Evolutionary conservation across 441 rosid species (phyloP).

Genomic region (Pelargonium fulgidum): DNA sequence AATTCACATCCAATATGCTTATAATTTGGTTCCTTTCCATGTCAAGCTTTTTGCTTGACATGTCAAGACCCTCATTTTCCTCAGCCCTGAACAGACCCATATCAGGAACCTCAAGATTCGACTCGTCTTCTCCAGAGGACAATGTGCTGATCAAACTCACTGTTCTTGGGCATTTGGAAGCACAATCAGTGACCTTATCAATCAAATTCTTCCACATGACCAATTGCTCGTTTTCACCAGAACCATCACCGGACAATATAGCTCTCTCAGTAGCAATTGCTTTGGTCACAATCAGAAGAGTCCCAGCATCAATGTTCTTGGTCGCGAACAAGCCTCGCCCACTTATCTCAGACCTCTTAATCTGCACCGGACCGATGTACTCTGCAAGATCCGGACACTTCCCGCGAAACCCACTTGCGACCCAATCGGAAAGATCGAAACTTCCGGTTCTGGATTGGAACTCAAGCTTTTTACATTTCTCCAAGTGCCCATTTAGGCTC

Average conservation of each 20-base stretch:
- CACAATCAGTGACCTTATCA: conserved; percentile 41
- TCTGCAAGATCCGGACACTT: conserved; percentile 70
- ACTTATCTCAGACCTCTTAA: conserved; percentile 53
- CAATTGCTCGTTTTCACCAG: conserved; percentile 49
- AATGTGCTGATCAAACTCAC: conserved; percentile 33
- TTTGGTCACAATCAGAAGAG: conserved; percentile 54
- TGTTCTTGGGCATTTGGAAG: conserved; percentile 41
- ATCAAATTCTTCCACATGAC: conserved; percentile 86
- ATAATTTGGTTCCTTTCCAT: conserved; percentile 32
- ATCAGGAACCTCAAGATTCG: conserved; percentile 47
- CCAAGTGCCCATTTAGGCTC: conserved; percentile 44
- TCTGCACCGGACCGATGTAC: conserved; percentile 49
- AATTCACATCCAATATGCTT: conserved; percentile 76
- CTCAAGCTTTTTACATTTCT: conserved; percentile 73
- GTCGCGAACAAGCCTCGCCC: conserved; percentile 82
- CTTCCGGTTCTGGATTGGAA: conserved; percentile 66
- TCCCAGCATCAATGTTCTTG: conserved; percentile 58
- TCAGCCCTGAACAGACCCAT: conserved; percentile 53
- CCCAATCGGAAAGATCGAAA: conserved; percentile 84
- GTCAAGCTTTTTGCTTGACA: conserved; percentile 25
- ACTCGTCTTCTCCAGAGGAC: conserved; percentile 60
- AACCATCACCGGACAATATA: conserved; percentile 46
- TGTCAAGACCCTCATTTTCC: conserved; percentile 21
- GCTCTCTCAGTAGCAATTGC: conserved; percentile 78
- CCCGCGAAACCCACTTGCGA: conserved; percentile 50